Evolutionary conservation across 768 basidiomycete species (phyloP).

Genomic region (Artomyces pyxidatus): DNA sequence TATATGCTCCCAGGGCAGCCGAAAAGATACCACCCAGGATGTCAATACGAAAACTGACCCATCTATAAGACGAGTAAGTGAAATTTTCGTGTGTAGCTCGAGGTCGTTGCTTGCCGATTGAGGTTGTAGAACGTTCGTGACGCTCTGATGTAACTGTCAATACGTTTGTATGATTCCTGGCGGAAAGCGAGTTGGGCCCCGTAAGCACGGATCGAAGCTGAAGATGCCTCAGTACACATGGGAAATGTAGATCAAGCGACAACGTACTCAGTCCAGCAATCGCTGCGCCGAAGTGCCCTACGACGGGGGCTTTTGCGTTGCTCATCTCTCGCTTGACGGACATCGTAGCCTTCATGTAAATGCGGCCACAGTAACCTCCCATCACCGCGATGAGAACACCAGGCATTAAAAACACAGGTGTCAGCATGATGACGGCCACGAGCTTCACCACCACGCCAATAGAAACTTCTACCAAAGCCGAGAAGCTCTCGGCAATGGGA

Average conservation of each 20-base stretch:
- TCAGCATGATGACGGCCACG: slow-evolving; percentile 14
- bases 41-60: slow-evolving; percentile 50
- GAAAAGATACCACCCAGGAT: slow-evolving; percentile 44
- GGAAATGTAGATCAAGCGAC: not conserved
- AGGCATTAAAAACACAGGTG: slow-evolving; percentile 33
- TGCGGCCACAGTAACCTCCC: slow-evolving; percentile 35
- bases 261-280: slow-evolving; percentile 38
- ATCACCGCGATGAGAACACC: slow-evolving; percentile 27
- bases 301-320: slow-evolving; percentile 39
- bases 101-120: slow-evolving; percentile 33
- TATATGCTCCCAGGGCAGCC: slow-evolving; percentile 39
- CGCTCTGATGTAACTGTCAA: slow-evolving; percentile 39
- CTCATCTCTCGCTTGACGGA: slow-evolving; percentile 51
- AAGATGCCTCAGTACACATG: not conserved
- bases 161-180: slow-evolving; percentile 33
- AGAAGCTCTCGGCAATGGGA: slow-evolving; percentile 21
- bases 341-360: slow-evolving; percentile 53
- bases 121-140: slow-evolving; percentile 40
- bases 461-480: slow-evolving; percentile 23
- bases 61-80: slow-evolving; percentile 21
- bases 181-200: slow-evolving; percentile 39
- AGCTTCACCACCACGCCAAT: slow-evolving; percentile 30
- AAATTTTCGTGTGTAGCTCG: slow-evolving; percentile 18
- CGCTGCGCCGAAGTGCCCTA: slow-evolving; percentile 44
- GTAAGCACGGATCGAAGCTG: slow-evolving; percentile 45